Conservation (phyloP, 176 grass and related monocot genomes). For the Oryza glaberrima region DNA sequence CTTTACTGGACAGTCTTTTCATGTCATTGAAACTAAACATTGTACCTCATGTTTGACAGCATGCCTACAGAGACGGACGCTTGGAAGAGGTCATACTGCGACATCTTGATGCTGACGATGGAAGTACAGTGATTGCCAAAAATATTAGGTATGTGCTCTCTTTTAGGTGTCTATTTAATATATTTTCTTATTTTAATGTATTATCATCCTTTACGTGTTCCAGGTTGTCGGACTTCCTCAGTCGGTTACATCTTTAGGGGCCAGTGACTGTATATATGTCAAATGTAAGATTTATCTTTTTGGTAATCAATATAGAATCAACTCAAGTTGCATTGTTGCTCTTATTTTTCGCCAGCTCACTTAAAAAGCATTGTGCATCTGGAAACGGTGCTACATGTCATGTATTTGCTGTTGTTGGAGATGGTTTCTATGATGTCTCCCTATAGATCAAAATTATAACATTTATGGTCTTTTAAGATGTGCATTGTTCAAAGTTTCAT, state of each 20-base stretch:
- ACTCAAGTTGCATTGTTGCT: neutral
- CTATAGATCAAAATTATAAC: slow-evolving; percentile 2
- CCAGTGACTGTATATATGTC: slow-evolving; percentile 32
- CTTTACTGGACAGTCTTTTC: neutral
- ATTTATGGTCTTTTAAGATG: neutral
- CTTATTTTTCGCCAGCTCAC: neutral
- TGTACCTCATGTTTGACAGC: slow-evolving; percentile 60
- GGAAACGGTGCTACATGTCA: neutral
- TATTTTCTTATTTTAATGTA: slow-evolving; percentile 9
- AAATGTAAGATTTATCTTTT: slow-evolving; percentile 41
- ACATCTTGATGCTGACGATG: slow-evolving; percentile 96
- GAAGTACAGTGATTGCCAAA: slow-evolving; percentile 89
- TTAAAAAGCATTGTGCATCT: neutral
- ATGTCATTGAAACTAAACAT: slow-evolving; percentile 9
- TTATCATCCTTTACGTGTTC: slow-evolving; percentile 27
- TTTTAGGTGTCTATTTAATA: slow-evolving; percentile 1
- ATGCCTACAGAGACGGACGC: slow-evolving; percentile 86
- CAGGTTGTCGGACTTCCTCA: slow-evolving; percentile 84
- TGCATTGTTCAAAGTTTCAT: neutral
- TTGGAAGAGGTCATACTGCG: slow-evolving; percentile 87
- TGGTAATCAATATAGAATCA: neutral
- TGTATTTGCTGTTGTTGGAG: slow-evolving; percentile 2
- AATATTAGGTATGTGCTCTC: slow-evolving; percentile 67
- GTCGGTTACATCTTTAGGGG: slow-evolving; percentile 66
- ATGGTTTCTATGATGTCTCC: neutral